phyloP scores from a whole-genome alignment of 352 stramenopile genomes.

The Phytopythium helicoides region DNA sequence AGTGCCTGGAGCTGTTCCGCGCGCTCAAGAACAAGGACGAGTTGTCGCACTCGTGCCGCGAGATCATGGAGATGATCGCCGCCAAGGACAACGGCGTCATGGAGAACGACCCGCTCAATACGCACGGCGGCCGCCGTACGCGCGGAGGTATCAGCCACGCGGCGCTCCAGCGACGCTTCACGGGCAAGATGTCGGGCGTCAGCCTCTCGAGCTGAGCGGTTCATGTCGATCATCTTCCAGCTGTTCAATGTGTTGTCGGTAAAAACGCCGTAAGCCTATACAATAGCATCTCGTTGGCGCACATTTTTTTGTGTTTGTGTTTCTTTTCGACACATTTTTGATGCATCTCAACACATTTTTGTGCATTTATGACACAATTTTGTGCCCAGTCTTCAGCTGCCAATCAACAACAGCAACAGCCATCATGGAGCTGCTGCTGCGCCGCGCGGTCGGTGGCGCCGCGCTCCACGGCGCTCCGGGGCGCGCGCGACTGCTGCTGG shows the following conservation, averaged over 20 bases:
- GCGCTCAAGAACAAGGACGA: conserved; percentile 82
- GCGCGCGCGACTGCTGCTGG: conserved; percentile 23
- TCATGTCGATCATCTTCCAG: background rate
- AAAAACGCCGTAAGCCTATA: too few species aligned
- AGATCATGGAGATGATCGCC: conserved; percentile 71
- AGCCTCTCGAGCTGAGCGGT: conserved; percentile 39
- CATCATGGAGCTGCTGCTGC: conserved; percentile 43
- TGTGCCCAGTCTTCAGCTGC: too few species aligned
- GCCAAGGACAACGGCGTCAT: conserved; percentile 59
- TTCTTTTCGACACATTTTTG: too few species aligned
- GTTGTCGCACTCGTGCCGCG: conserved; percentile 62
- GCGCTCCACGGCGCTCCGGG: conserved; percentile 5
- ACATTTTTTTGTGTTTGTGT: too few species aligned
- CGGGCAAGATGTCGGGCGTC: conserved; percentile 80
- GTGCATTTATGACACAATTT: too few species aligned
- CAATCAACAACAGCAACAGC: conserved; percentile 10
- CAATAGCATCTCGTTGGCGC: too few species aligned
- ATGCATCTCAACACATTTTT: too few species aligned
- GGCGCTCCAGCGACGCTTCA: conserved; percentile 74
- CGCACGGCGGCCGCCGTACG: conserved; percentile 47
- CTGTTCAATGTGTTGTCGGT: too few species aligned
- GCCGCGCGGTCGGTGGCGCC: conserved; percentile 12
- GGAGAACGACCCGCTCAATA: conserved; percentile 72
- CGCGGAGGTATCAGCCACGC: conserved; percentile 73
- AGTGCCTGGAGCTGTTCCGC: conserved; percentile 75